Evolutionary conservation across 108 stramenopile species (phyloP).

Genomic region (Cyclostephanos invisitatus): DNA sequence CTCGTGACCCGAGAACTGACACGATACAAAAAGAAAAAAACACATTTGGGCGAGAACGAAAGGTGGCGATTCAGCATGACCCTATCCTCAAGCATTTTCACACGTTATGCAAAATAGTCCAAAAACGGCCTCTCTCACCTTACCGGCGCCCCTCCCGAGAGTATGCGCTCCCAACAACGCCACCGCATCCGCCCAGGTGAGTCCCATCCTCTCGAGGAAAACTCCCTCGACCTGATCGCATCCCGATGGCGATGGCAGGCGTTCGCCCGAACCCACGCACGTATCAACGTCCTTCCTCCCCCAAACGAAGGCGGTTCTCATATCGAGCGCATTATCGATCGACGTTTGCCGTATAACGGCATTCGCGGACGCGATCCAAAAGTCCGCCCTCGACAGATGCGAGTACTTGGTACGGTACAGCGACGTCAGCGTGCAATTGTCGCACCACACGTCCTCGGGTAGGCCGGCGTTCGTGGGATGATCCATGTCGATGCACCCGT

Average conservation of each 20-base stretch:
- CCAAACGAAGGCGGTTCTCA: constrained; percentile 18
- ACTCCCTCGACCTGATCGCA: constrained; percentile 18
- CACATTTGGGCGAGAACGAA: background rate
- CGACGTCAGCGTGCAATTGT: background rate
- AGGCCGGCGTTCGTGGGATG: constrained; percentile 18
- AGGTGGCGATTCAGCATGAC: background rate
- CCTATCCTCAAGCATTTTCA: too few relatives aligned
- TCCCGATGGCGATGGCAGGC: constrained; percentile 16
- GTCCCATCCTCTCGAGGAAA: constrained; percentile 20
- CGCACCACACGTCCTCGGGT: constrained; percentile 16
- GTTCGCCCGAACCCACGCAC: constrained; percentile 6
- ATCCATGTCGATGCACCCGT: constrained; percentile 22
- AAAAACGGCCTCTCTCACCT: too few relatives aligned
- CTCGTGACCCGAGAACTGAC: constrained; percentile 16
- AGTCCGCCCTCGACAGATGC: constrained; percentile 18
- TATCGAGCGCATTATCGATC: constrained; percentile 5
- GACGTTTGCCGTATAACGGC: constrained; percentile 19
- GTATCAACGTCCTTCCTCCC: constrained; percentile 13
- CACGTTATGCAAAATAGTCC: too few relatives aligned
- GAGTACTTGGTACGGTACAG: constrained; percentile 18
- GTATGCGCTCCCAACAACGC: constrained; percentile 37
- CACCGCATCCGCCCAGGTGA: constrained; percentile 31
- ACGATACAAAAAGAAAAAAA: background rate
- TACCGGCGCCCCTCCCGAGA: constrained; percentile 2
- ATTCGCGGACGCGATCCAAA: constrained; percentile 29